These are phyloP conservation scores for Penicillium lividum DNA, from an alignment of 495 filamentous ascomycete species.

Conservation along the genomic window DNA sequence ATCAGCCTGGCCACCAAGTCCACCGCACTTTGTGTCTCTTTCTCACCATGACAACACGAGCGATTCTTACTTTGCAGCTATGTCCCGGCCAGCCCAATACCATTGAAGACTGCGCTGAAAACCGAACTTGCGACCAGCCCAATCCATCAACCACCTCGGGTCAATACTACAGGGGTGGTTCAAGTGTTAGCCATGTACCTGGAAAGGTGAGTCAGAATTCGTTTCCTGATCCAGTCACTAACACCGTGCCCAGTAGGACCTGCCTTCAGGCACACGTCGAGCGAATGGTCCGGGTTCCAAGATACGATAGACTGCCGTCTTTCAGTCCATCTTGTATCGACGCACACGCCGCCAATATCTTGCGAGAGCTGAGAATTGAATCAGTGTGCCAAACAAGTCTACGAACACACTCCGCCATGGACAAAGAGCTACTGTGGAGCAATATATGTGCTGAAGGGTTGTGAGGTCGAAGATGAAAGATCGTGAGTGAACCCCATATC, in stretches of 20 bases:
- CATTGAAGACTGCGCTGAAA: constrained; percentile 5
- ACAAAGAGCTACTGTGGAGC: neutral
- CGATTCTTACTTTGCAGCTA: constrained; percentile 2
- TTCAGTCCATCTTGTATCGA: constrained; percentile 3
- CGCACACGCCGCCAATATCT: constrained; percentile 5
- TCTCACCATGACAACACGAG: neutral
- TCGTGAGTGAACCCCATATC: constrained; percentile 3
- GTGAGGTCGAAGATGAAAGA: constrained; percentile 1
- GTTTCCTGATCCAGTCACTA: constrained; percentile 5
- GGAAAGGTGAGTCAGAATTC: constrained; percentile 7
- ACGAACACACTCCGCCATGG: constrained; percentile 4
- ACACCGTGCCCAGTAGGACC: constrained; percentile 1
- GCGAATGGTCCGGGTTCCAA: constrained; percentile 1
- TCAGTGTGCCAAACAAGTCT: constrained; percentile 5
- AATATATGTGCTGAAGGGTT: neutral
- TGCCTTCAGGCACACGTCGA: constrained; percentile 2
- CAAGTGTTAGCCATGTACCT: constrained; percentile 3
- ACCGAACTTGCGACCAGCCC: constrained; percentile 5
- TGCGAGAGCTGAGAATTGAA: constrained; percentile 3
- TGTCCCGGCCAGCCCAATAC: constrained; percentile 5
- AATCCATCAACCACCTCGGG: constrained; percentile 5
- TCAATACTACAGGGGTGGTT: constrained; percentile 2
- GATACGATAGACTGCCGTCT: constrained; percentile 5
- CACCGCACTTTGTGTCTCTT: constrained; percentile 1
- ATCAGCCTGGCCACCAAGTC: constrained; percentile 4